A percentile compares a stretch with the other conserved stretches of the same genome.
phyloP scores from a whole-genome alignment of 2,329 filamentous ascomycete genomes.

The Neofusicoccum laricinum region DNA sequence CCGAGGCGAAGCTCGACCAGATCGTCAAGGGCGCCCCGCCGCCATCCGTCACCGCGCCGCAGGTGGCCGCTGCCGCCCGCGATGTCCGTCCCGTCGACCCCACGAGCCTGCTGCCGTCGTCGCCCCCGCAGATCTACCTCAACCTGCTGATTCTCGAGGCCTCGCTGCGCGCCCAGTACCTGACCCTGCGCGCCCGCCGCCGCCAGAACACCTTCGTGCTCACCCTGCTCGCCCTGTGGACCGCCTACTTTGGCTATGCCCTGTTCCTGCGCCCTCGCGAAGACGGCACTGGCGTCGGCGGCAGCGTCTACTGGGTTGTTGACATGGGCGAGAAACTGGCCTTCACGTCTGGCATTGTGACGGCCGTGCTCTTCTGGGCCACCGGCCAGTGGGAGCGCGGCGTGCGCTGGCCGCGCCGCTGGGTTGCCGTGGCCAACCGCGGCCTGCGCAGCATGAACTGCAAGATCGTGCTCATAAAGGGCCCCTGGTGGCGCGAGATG shows the following conservation, averaged over 20 bases:
- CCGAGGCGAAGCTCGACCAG: slow-evolving; percentile 70
- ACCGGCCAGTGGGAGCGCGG: slow-evolving; percentile 97
- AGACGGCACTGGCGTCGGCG: slow-evolving; percentile 86
- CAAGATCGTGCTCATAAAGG: slow-evolving; percentile 86
- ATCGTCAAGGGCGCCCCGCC: slow-evolving; percentile 86
- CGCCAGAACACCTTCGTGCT: slow-evolving; percentile 94
- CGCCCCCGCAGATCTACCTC: slow-evolving; percentile 93
- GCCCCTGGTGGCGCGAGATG: slow-evolving; percentile 77
- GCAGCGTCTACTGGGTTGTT: slow-evolving; percentile 93
- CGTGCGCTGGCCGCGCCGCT: slow-evolving; percentile 87
- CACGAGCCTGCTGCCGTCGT: slow-evolving; percentile 77
- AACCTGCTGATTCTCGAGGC: slow-evolving; percentile 97
- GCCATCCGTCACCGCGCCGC: slow-evolving; percentile 51
- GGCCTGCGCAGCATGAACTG: slow-evolving; percentile 91
- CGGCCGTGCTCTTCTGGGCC: slow-evolving; percentile 82
- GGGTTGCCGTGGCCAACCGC: slow-evolving; percentile 85
- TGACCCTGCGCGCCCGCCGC: slow-evolving; percentile 81
- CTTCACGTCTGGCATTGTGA: slow-evolving; percentile 86
- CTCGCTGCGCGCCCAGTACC: slow-evolving; percentile 86
- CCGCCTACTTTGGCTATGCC: slow-evolving; percentile 79
- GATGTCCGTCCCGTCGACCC: slow-evolving; percentile 59
- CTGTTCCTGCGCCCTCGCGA: slow-evolving; percentile 95
- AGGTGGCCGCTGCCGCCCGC: slow-evolving; percentile 39
- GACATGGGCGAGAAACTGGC: slow-evolving; percentile 88
- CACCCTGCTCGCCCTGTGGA: slow-evolving; percentile 75